Conservation (phyloP, 345 rosid genomes). For the Ceriops zippeliana region DNA sequence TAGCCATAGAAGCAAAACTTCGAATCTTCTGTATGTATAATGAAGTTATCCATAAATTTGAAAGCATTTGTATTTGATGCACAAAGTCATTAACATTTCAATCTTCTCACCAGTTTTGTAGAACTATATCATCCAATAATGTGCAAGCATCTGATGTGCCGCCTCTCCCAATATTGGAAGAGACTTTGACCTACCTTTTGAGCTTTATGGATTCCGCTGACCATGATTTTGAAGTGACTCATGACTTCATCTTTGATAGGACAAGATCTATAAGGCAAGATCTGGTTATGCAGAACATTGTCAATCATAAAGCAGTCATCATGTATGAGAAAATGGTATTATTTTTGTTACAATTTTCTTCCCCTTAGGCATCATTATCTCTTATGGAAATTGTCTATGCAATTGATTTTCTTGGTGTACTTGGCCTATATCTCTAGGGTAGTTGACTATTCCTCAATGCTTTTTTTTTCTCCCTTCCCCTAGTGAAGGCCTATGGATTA, state of each 20-base stretch:
- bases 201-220: slow-evolving; percentile 51
- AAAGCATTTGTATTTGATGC: not conserved
- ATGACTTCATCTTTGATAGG: slow-evolving; percentile 92
- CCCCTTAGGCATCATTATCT: not conserved
- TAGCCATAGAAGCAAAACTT: not conserved
- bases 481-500: no score
- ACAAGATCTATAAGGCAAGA: slow-evolving; percentile 94
- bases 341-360: slow-evolving; percentile 5
- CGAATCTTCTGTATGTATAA: not conserved
- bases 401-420: not conserved
- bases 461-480: no score
- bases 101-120: slow-evolving; percentile 66
- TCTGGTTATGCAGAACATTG: slow-evolving; percentile 79
- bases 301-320: slow-evolving; percentile 50
- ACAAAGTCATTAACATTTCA: slow-evolving; percentile 1
- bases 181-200: slow-evolving; percentile 67
- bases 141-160: slow-evolving; percentile 59
- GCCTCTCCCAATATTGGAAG: slow-evolving; percentile 69
- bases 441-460: no score
- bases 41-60: not conserved
- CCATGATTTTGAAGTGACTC: slow-evolving; percentile 74
- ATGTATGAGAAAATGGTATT: slow-evolving; percentile 84
- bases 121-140: slow-evolving; percentile 66
- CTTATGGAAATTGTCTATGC: not conserved
- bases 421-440: no score